These are phyloP conservation scores for Mycena venus DNA, from an alignment of 768 basidiomycete genomes.

Conservation along the genomic window DNA sequence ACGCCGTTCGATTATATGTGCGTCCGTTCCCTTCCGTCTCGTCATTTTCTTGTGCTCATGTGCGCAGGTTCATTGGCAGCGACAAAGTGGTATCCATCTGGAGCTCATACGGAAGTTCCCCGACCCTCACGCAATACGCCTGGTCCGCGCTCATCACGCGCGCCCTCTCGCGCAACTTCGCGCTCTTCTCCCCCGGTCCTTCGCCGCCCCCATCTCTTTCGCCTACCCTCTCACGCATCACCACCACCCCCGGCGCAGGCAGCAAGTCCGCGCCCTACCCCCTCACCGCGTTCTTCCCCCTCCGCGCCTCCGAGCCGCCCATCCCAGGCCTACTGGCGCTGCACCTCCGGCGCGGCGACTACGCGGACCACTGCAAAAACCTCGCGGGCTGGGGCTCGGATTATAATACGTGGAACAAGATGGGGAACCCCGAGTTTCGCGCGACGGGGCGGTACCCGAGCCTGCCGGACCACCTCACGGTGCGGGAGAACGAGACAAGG, in stretches of 20 bases:
- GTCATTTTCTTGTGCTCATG: not conserved
- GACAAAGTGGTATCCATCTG: slow-evolving; percentile 4
- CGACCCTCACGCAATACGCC: slow-evolving; percentile 16
- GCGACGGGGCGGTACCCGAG: not conserved
- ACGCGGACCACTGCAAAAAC: slow-evolving; percentile 20
- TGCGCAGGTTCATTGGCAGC: slow-evolving; percentile 2
- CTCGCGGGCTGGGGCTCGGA: slow-evolving; percentile 13
- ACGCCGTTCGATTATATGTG: slow-evolving; percentile 23
- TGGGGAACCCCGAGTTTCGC: slow-evolving; percentile 2
- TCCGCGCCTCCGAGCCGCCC: slow-evolving; percentile 12
- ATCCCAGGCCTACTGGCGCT: slow-evolving; percentile 19
- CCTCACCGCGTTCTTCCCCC: slow-evolving; percentile 19
- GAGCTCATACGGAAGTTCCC: slow-evolving; percentile 16
- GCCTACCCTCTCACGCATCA: not conserved
- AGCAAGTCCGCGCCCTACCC: slow-evolving; percentile 3
- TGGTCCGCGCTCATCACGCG: slow-evolving; percentile 30
- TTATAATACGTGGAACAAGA: slow-evolving; percentile 26
- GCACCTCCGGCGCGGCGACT: slow-evolving; percentile 33
- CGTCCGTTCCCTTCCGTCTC: not conserved
- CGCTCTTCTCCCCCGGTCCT: slow-evolving; percentile 5
- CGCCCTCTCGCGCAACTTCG: slow-evolving; percentile 26
- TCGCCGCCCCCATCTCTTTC: not conserved
- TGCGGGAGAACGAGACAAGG: not conserved
- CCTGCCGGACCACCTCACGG: slow-evolving; percentile 17
- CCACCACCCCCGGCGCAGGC: not conserved